These are phyloP conservation scores for Trichoderma citrinoviride DNA, from an alignment of 2,329 filamentous ascomycete species.

Conservation along the genomic window DNA sequence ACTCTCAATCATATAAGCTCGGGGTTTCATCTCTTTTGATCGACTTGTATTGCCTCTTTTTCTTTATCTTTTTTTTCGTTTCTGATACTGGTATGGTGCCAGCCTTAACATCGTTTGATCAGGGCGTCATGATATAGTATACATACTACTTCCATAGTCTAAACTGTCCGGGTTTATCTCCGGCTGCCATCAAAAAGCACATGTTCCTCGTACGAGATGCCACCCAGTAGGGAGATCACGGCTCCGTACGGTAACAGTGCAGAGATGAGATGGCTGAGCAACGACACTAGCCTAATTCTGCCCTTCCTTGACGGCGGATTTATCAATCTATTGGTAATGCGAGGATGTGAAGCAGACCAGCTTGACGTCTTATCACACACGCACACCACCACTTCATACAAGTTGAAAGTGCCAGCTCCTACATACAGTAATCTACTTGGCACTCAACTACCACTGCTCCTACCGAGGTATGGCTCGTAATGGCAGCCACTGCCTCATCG, in stretches of 20 bases:
- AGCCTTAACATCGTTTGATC: neutral
- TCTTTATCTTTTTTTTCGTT: neutral
- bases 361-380: neutral
- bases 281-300: neutral
- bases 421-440: neutral
- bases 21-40: neutral
- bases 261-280: constrained; percentile 1
- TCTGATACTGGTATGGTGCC: neutral
- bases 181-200: constrained; percentile 5
- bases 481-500: too few relatives aligned
- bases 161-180: neutral
- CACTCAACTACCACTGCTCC: neutral
- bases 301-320: neutral
- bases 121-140: neutral
- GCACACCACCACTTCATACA: neutral
- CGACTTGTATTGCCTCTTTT: neutral
- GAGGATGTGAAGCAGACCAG: neutral
- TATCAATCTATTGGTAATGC: neutral
- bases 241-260: constrained; percentile 13
- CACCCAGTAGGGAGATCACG: constrained; percentile 7
- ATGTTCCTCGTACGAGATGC: constrained; percentile 10
- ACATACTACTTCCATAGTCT: neutral
- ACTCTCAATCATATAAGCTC: neutral
- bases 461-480: too few relatives aligned
- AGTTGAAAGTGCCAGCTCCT: neutral